Evolutionary conservation across 176 grass and related monocot genomes (phyloP).

Genomic region (Phoenix dactylifera): DNA sequence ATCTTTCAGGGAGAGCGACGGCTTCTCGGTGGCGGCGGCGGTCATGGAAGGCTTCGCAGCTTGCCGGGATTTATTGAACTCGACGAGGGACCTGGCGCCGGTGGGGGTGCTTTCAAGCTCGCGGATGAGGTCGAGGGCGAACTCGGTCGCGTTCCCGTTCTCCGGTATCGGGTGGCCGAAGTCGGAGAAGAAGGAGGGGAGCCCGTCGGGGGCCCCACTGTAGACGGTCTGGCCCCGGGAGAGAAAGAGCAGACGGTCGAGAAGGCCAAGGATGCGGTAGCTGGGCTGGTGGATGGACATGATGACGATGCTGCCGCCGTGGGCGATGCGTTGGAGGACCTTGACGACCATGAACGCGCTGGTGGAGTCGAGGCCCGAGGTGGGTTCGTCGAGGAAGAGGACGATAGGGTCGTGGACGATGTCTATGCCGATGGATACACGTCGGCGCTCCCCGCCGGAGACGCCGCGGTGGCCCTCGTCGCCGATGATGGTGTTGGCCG

Average conservation of each 20-base stretch:
- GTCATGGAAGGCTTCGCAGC: neutral
- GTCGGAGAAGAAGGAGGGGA: conserved; percentile 62
- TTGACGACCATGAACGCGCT: conserved; percentile 89
- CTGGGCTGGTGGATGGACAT: conserved; percentile 92
- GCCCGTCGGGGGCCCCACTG: conserved; percentile 34
- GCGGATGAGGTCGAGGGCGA: conserved; percentile 75
- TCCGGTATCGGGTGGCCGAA: conserved; percentile 58
- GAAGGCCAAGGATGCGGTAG: conserved; percentile 63
- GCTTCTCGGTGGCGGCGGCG: neutral
- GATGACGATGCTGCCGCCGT: conserved; percentile 83
- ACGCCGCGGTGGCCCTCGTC: conserved; percentile 91
- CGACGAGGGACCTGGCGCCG: conserved; percentile 47
- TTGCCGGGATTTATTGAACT: conserved; percentile 58
- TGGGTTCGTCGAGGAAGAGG: conserved; percentile 93
- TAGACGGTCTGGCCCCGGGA: conserved; percentile 61
- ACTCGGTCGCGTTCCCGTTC: conserved; percentile 76
- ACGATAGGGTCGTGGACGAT: conserved; percentile 92
- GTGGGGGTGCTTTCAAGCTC: conserved; percentile 56
- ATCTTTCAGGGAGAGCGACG: conserved; percentile 53
- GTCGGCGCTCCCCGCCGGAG: conserved; percentile 74
- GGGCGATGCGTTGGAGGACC: conserved; percentile 72
- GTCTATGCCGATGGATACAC: conserved; percentile 81
- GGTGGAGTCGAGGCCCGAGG: conserved; percentile 91
- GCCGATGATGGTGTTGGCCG: conserved; percentile 83
- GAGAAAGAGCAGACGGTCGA: conserved; percentile 69